These are phyloP conservation scores for Heracleum sosnowskyi DNA, from an alignment of 129 eudicot species.

Conservation along the genomic window DNA sequence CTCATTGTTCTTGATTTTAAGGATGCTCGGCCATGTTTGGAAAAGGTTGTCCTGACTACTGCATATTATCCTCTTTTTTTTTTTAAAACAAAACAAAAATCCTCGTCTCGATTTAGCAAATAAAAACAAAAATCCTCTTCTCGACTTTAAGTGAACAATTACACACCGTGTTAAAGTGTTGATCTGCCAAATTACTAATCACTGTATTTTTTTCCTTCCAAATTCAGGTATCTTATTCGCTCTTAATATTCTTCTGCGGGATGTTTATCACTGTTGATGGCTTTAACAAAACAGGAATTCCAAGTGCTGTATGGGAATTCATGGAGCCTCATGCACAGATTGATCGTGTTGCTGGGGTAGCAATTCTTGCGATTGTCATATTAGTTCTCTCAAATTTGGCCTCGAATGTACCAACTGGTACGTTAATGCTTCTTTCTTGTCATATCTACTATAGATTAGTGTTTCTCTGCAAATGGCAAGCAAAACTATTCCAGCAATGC, in stretches of 20 bases:
- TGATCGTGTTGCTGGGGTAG: constrained; percentile 48
- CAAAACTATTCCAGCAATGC: not conserved
- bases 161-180: not conserved
- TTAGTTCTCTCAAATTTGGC: constrained; percentile 77
- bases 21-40: constrained; percentile 77
- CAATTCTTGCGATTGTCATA: constrained; percentile 59
- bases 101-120: not conserved
- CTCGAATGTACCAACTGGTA: constrained; percentile 93
- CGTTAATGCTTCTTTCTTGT: not conserved
- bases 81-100: too few relatives aligned
- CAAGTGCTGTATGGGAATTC: constrained; percentile 71
- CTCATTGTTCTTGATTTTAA: constrained; percentile 91
- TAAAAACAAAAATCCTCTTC: not conserved
- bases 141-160: not conserved
- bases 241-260: constrained; percentile 86
- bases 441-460: not conserved
- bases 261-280: constrained; percentile 93
- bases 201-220: constrained; percentile 3
- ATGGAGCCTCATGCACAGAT: constrained; percentile 78
- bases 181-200: not conserved
- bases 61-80: not conserved
- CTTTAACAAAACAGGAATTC: constrained; percentile 83
- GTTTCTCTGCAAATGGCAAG: not conserved
- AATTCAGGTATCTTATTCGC: constrained; percentile 77
- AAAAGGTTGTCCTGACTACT: constrained; percentile 40